These are phyloP conservation scores for Cryptococcus jaspeensis DNA, from an alignment of 1,284 basidiomycete species.

Conservation along the genomic window DNA sequence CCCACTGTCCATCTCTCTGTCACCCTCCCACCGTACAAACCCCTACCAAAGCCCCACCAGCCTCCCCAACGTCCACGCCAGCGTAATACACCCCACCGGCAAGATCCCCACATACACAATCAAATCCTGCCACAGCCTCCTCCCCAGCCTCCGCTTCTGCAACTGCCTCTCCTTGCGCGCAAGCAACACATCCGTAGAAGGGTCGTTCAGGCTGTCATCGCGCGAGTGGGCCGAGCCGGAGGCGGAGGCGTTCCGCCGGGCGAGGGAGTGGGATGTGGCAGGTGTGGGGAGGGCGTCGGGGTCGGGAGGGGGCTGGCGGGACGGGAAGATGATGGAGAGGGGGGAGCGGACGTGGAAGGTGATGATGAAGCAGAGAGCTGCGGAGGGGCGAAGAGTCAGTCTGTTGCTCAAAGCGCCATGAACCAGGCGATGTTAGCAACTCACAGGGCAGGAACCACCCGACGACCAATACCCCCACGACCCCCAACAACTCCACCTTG, in stretches of 20 bases:
- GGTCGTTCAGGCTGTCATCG: constrained; percentile 35
- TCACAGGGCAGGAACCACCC: constrained; percentile 52
- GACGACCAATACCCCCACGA: constrained; percentile 43
- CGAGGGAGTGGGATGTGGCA: background rate
- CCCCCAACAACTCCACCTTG: constrained; percentile 46
- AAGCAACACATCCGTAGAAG: constrained; percentile 46
- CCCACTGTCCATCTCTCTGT: too few relatives aligned
- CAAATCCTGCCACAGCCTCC: constrained; percentile 52
- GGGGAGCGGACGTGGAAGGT: constrained; percentile 53
- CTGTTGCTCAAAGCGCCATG: background rate
- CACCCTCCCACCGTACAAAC: background rate
- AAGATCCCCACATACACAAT: constrained; percentile 52
- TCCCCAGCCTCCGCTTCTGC: constrained; percentile 48
- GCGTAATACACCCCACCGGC: constrained; percentile 42
- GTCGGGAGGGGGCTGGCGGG: constrained; percentile 14
- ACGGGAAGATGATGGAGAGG: constrained; percentile 51
- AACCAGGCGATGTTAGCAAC: constrained; percentile 8
- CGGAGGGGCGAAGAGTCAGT: background rate
- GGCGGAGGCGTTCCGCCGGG: background rate
- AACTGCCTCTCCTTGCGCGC: constrained; percentile 52
- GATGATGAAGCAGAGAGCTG: constrained; percentile 53
- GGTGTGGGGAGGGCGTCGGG: background rate
- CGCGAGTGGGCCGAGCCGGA: constrained; percentile 21
- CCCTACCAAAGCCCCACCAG: constrained; percentile 45
- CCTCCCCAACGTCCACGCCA: constrained; percentile 45